Evolutionary conservation across 768 basidiomycete species (phyloP).

Genomic region (Multifurca ochricompacta): DNA sequence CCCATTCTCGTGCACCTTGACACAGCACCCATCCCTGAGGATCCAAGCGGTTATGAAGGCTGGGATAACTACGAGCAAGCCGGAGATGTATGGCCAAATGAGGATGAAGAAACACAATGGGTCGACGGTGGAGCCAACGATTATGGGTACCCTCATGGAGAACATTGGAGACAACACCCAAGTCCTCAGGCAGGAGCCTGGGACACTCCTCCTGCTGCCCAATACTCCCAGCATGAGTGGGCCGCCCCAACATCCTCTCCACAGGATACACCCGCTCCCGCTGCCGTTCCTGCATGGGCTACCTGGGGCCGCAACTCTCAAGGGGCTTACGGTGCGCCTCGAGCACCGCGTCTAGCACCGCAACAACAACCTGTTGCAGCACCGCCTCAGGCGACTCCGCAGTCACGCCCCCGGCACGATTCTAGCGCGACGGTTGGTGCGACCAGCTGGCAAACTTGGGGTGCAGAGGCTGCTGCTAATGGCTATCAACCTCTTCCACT

Average conservation of each 20-base stretch:
- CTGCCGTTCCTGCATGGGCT: constrained; percentile 1
- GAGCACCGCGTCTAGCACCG: neutral
- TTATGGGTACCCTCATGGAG: constrained; percentile 2
- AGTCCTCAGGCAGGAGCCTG: neutral
- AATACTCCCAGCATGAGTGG: constrained; percentile 12
- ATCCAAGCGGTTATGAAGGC: neutral
- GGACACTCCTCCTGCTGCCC: neutral
- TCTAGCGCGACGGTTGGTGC: neutral
- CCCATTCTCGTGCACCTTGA: neutral
- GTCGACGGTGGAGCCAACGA: neutral
- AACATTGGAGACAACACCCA: constrained; percentile 4
- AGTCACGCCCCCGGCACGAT: neutral
- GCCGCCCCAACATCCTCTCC: neutral
- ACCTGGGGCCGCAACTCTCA: neutral
- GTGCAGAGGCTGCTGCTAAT: constrained; percentile 12
- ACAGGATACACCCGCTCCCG: neutral
- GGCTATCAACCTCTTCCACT: neutral
- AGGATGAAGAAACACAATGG: neutral
- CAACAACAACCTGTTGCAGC: neutral
- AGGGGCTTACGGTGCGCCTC: neutral
- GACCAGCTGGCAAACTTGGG: constrained; percentile 15
- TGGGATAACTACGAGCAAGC: neutral
- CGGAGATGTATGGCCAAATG: neutral
- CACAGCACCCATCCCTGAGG: constrained; percentile 18
- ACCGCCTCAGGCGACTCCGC: neutral